Conservation (phyloP, 1,139 yeast genomes). For the Debaryomycetaceae sp. region DNA sequence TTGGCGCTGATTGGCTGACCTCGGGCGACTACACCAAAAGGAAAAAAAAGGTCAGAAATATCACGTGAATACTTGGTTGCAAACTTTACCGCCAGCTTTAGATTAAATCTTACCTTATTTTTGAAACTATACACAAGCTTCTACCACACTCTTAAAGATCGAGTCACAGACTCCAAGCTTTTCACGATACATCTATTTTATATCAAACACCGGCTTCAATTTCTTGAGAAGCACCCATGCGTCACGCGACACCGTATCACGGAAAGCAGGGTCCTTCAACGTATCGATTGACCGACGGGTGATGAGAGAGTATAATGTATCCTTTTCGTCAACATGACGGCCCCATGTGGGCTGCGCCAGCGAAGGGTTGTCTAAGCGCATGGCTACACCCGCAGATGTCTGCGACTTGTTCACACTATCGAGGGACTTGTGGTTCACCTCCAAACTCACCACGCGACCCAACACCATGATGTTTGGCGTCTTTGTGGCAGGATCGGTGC, state of each 20-base stretch:
- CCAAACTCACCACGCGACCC: conserved; percentile 82
- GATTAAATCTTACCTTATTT: too few relatives aligned
- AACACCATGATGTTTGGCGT: conserved; percentile 61
- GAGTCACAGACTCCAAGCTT: too few relatives aligned
- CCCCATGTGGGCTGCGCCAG: conserved; percentile 98
- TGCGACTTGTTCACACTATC: conserved; percentile 85
- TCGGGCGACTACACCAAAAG: too few relatives aligned
- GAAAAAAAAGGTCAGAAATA: background rate
- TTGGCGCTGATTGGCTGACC: background rate
- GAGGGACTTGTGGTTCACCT: conserved; percentile 83
- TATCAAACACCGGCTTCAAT: conserved; percentile 78
- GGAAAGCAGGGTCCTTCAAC: conserved; percentile 96
- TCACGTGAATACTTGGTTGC: background rate
- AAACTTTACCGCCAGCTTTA: background rate
- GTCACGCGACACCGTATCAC: conserved; percentile 85
- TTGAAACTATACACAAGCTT: too few relatives aligned
- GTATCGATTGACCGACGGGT: conserved; percentile 88
- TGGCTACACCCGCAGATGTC: conserved; percentile 96
- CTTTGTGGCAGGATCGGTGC: conserved; percentile 76
- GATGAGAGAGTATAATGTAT: conserved; percentile 76
- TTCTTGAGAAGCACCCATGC: conserved; percentile 91
- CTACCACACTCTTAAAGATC: background rate
- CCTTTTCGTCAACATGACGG: conserved; percentile 93
- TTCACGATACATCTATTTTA: conserved; percentile 34
- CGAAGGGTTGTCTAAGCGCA: conserved; percentile 90